Base-by-base conservation (phyloP, 371 early-diverging fungal species). In the Vairimorpha necatrix region DNA sequence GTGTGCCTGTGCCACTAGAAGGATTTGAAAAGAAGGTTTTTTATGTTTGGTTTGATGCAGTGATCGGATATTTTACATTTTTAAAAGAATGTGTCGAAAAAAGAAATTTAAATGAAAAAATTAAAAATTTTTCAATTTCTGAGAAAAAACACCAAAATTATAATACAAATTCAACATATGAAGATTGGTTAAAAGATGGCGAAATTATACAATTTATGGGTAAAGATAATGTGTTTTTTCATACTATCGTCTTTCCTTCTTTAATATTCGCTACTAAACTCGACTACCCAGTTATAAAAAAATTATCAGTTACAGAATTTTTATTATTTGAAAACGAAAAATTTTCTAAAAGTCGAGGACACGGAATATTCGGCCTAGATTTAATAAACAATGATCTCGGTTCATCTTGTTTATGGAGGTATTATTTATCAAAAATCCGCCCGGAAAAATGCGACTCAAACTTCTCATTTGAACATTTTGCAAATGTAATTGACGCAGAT, bases 61-160 rank as follows among this genome's bases (percentile, higher is more conserved):
- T 93, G 60, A 94, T 98, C 69, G 97, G 98, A 76, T 88, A 85
- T 66, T 75, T 85, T 36, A 74, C 86, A 14, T 83, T 84, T 75
- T 33, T 75, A 34, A 77, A 77, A 30, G 24, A 69, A 13, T 39
- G 47, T 36, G 16, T 70, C 14, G 56, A 50, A 30, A 66, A 77
- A 16, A 92, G 94, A 83, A n/a, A n/a, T n/a, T 93, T 94, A 20
- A 80, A 84, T 66, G 67, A 69, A 30, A 96, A 95, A 95, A 92
- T 93, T 88, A 93, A 95, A 83, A 93, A 93, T 0, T 87, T 91
- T 67, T 87, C 92, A 82, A 87, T 96, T 79, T 94, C 92, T 87
- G 93, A 95, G 87, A 98, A 98, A 84, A 98, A 98, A 98, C 99
- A 98, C 81, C 98, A 98, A 87, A 99, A 99, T 86, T 98, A 99